Conservation (phyloP, 208 protist species). For the Trypanosoma rangeli region DNA sequence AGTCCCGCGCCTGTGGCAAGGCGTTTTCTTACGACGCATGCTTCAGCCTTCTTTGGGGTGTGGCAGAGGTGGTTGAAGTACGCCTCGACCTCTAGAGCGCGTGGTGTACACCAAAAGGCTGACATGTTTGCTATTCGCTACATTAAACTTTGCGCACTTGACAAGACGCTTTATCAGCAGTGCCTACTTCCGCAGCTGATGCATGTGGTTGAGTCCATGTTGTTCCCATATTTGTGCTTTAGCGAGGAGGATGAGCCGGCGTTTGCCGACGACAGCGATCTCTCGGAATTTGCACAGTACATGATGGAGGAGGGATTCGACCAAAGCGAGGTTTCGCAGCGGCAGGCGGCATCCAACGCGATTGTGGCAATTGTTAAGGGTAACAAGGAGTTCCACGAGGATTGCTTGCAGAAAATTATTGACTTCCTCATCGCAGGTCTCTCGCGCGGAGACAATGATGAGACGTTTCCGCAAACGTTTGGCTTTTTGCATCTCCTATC, state of each 20-base stretch:
- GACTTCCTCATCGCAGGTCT: constrained; percentile 59
- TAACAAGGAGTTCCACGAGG: constrained; percentile 77
- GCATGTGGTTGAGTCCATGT: constrained; percentile 63
- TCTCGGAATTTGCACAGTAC: constrained; percentile 82
- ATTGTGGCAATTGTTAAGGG: constrained; percentile 72
- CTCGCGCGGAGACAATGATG: constrained; percentile 40
- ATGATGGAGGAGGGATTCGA: constrained; percentile 80
- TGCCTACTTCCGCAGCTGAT: constrained; percentile 64
- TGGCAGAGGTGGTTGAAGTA: constrained; percentile 79
- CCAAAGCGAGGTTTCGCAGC: constrained; percentile 66
- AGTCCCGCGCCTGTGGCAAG: constrained; percentile 66
- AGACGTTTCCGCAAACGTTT: constrained; percentile 63
- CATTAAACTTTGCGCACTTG: constrained; percentile 74
- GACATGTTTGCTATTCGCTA: constrained; percentile 84
- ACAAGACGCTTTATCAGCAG: constrained; percentile 61
- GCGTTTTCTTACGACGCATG: constrained; percentile 51
- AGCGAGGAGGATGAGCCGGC: constrained; percentile 75
- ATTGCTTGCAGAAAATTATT: constrained; percentile 66
- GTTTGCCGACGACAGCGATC: constrained; percentile 66
- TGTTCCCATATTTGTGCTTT: constrained; percentile 85
- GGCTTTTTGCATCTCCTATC: constrained; percentile 84
- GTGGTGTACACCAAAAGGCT: constrained; percentile 52
- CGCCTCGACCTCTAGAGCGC: constrained; percentile 31
- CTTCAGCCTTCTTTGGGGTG: constrained; percentile 46
- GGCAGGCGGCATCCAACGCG: constrained; percentile 75